Evolutionary conservation across 1,284 basidiomycete genomes (phyloP).

Genomic region (Agaricales sp.): DNA sequence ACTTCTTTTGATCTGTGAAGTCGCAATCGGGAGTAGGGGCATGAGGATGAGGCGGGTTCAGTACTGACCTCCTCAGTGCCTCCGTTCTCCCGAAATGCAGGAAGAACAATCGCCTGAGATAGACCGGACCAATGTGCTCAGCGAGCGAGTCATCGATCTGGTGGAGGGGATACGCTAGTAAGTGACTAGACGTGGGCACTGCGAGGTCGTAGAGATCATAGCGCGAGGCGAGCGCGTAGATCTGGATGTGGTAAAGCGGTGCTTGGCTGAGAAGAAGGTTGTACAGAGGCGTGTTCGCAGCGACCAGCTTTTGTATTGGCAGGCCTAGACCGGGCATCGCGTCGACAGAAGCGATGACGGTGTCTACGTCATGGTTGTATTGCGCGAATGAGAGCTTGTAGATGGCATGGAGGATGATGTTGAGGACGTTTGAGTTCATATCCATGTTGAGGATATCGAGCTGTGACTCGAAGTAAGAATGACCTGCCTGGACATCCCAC

Average conservation of each 20-base stretch:
- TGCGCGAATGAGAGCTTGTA: slow-evolving; percentile 21
- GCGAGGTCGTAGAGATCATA: slow-evolving; percentile 24
- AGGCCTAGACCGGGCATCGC: slow-evolving; percentile 21
- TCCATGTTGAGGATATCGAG: no score
- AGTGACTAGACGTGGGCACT: slow-evolving; percentile 21
- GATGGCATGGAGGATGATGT: slow-evolving; percentile 24
- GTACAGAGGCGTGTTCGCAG: slow-evolving; percentile 17
- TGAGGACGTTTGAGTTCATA: slow-evolving; percentile 15
- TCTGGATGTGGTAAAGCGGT: slow-evolving; percentile 20
- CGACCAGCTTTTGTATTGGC: slow-evolving; percentile 12
- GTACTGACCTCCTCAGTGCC: slow-evolving; percentile 24
- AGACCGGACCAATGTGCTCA: slow-evolving; percentile 24
- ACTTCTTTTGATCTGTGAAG: slow-evolving; percentile 17
- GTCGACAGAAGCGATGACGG: slow-evolving; percentile 17
- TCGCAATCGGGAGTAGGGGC: slow-evolving; percentile 17
- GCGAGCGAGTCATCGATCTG: slow-evolving; percentile 23
- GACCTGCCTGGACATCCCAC: slow-evolving; percentile 27
- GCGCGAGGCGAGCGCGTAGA: slow-evolving; percentile 25
- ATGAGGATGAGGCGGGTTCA: slow-evolving; percentile 22
- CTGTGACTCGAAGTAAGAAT: no score
- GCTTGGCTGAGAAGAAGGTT: slow-evolving; percentile 21
- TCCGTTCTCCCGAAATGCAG: slow-evolving; percentile 26
- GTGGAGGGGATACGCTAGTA: slow-evolving; percentile 22
- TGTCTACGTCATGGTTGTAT: slow-evolving; percentile 18
- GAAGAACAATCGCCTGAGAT: slow-evolving; percentile 29